phyloP scores from a whole-genome alignment of 352 stramenopile species.

The Elongisporangium anandrum region DNA sequence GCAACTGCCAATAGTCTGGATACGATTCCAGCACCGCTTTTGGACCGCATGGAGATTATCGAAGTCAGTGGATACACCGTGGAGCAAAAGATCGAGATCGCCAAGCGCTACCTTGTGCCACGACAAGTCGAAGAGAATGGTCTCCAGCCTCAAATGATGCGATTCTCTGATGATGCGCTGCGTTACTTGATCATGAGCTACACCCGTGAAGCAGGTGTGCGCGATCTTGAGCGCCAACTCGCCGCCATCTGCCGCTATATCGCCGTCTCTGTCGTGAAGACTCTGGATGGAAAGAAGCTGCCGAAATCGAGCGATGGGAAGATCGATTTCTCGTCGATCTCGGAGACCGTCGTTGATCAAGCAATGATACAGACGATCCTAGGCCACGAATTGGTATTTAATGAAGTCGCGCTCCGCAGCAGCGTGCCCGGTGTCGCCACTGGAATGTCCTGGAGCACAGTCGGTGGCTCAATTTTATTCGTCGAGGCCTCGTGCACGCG shows the following conservation, averaged over 20 bases:
- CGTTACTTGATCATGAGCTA: slow-evolving; percentile 74
- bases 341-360: slow-evolving; percentile 40
- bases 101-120: slow-evolving; percentile 67
- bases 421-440: slow-evolving; percentile 67
- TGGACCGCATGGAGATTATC: slow-evolving; percentile 85
- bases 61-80: slow-evolving; percentile 79
- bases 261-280: slow-evolving; percentile 55
- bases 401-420: slow-evolving; percentile 67
- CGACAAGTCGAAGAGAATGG: slow-evolving; percentile 77
- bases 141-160: slow-evolving; percentile 37
- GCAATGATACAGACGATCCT: slow-evolving; percentile 55
- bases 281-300: not conserved
- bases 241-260: slow-evolving; percentile 70
- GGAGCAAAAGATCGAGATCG: slow-evolving; percentile 83
- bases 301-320: slow-evolving; percentile 5
- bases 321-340: slow-evolving; percentile 18
- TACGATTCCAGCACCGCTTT: slow-evolving; percentile 67
- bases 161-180: slow-evolving; percentile 56
- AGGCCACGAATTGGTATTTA: slow-evolving; percentile 65
- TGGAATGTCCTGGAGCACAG: slow-evolving; percentile 81
- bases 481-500: slow-evolving; percentile 80
- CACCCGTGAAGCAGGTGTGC: slow-evolving; percentile 85
- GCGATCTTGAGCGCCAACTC: slow-evolving; percentile 78
- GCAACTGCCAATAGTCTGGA: slow-evolving; percentile 83
- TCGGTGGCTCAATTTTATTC: slow-evolving; percentile 80